phyloP scores from a whole-genome alignment of 768 basidiomycete species.

The Boletus eberwhitei region DNA sequence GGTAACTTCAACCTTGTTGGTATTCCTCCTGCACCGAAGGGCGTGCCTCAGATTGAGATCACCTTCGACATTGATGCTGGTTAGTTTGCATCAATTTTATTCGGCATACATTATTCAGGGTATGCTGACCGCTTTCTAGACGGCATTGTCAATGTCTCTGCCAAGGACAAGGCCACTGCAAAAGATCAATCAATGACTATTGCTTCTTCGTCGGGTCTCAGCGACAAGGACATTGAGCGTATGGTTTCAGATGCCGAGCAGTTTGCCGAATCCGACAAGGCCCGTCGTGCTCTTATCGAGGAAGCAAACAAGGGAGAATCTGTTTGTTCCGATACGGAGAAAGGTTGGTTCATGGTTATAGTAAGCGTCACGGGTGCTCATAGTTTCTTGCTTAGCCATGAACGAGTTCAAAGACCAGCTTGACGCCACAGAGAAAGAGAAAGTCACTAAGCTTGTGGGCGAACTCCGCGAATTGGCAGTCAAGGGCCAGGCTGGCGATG shows the following conservation, averaged over 20 bases:
- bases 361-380: not conserved
- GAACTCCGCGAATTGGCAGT: constrained; percentile 87
- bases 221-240: constrained; percentile 93
- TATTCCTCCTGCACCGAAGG: constrained; percentile 81
- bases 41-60: constrained; percentile 76
- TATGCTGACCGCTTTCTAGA: constrained; percentile 38
- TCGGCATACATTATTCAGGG: not conserved
- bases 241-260: constrained; percentile 96
- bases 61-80: constrained; percentile 98
- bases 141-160: constrained; percentile 96
- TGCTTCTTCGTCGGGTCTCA: constrained; percentile 94
- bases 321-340: constrained; percentile 92
- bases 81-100: constrained; percentile 26
- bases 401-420: constrained; percentile 97
- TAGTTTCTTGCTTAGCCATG: constrained; percentile 56
- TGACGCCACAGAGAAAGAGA: constrained; percentile 88
- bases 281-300: constrained; percentile 84
- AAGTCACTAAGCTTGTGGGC: constrained; percentile 79
- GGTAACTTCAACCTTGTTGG: constrained; percentile 99
- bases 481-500: constrained; percentile 88
- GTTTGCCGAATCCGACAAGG: constrained; percentile 91
- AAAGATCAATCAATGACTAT: constrained; percentile 98
- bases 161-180: constrained; percentile 88
- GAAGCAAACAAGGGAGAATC: constrained; percentile 96
- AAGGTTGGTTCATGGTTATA: constrained; percentile 49